Evolutionary conservation across 805 yeast species (phyloP), one percentile per base, ranked within the genome.

Genomic region (Huiozyma naganishii): DNA sequence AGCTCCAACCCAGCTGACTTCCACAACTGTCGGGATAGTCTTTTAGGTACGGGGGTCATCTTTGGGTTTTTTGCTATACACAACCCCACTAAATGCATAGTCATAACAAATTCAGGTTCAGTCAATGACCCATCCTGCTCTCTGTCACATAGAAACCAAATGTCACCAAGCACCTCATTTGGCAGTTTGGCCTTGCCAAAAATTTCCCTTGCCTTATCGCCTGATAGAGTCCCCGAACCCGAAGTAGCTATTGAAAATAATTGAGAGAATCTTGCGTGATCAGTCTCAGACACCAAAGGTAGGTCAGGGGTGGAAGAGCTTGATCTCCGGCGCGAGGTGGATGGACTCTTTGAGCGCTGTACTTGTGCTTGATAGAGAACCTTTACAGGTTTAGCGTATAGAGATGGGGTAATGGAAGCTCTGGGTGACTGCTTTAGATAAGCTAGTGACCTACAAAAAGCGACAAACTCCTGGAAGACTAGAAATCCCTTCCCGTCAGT

Each of bases 31-130:
- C 55, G 54, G 1, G 83, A 78, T 37, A 79, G 52, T 1, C 58
- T 39, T 6, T 64, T 49, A 7, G 85, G 81, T 53, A 87, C 68
- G 40, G 77, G 75, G 42, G 72, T 72, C 53, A 84, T 65, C 4
- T 76, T 52, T 29, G 86, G 83, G 54, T 77, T 75, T 55, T 87
- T 69, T 28, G 82, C 68, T 48, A 87, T 77, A 11, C 53, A 44
- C 34, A 61, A 44, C 60, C 90, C 97, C 50, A 92, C 85, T 56
- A 92, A 71, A 63, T 85, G 95, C 97, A 92, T 90, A 7, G 97
- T 97, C 52, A 90, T 74, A 37, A 85, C 76, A 53, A 92, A 92
- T 59, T 86, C 88, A 23, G 79, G 71, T 57, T 79, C 75, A 44
- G 74, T 70, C 53, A 92, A 74, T 44, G 73, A 71, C 6, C 98